Evolutionary conservation across 2,329 filamentous ascomycete species (phyloP).

Genomic region (Fusarium sp.): DNA sequence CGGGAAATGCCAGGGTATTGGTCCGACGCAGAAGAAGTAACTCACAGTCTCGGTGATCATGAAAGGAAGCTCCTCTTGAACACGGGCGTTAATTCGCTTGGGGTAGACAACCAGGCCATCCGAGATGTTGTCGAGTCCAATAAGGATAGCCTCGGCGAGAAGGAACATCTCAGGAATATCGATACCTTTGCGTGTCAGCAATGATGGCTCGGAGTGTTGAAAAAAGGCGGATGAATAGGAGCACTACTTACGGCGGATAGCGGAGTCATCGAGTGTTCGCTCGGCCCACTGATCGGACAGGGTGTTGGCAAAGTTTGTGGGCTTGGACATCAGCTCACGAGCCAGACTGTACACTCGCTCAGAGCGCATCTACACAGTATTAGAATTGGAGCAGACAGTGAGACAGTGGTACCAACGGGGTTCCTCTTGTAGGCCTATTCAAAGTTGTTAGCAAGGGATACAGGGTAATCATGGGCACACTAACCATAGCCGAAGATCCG

Average conservation of each 20-base stretch:
- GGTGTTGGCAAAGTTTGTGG: slow-evolving; percentile 48
- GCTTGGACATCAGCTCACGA: slow-evolving; percentile 59
- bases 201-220: not conserved
- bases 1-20: not conserved
- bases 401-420: not conserved
- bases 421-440: slow-evolving; percentile 10
- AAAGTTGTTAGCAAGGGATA: not conserved
- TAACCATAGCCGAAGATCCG: slow-evolving; percentile 2
- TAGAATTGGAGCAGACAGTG: not conserved
- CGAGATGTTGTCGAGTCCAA: not conserved
- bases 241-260: not conserved
- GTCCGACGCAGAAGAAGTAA: not conserved
- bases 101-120: not conserved
- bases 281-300: not conserved
- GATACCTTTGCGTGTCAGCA: not conserved
- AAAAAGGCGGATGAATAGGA: too few relatives aligned
- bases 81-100: not conserved
- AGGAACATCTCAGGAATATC: not conserved
- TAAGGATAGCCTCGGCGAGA: not conserved
- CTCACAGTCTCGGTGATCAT: not conserved
- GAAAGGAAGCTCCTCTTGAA: not conserved
- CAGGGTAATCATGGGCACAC: not conserved
- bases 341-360: slow-evolving; percentile 60
- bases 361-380: slow-evolving; percentile 54
- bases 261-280: not conserved